Evolutionary conservation across 768 basidiomycete genomes (phyloP), one percentile per base, ranked within the genome.

Genomic region (Collybiopsis confluens): DNA sequence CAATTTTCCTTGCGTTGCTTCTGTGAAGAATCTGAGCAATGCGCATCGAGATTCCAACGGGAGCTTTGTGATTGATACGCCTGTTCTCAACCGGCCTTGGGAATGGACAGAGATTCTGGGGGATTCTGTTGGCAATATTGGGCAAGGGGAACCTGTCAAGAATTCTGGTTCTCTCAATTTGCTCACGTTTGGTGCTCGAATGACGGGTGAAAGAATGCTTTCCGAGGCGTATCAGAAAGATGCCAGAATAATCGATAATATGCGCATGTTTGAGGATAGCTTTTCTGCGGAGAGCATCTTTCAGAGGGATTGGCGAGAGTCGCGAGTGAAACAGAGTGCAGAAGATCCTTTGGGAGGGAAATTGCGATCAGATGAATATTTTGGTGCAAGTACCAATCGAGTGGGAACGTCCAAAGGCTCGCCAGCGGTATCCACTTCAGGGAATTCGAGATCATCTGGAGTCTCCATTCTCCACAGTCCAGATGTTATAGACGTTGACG

Each of bases 21-120:
- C 76, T 20, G 82, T 88, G 3, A 65, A 76, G 8, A 75, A 85
- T 56, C 78, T 92, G 28, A 75, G 79, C 2, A 78, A 78, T 44
- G 78, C 81, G 2, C 75, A 83, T 55, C 76, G 76, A 24, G 86
- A 90, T 57, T 47, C 69, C 1, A 69, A 69, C 11, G 86, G 86
- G 0, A 72, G 75, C 16, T 55, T 81, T 4, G 62, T 81, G 2
- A 70, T 73, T 55, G 75, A 78, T 18, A 62, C 69, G 3, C 75
- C 79, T 1, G 85, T 91, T 16, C 72, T 80, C 54, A 88, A 90
- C 66, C 79, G 83, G 28, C 88, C 90, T 3, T 92, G 90, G 90
- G 90, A 92, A 65, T 92, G 90, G 89, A 81, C 85, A 6, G 90
- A 92, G 66, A 81, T 86, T 62, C 62, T 91, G 2, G 88, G 88